Base-by-base conservation (phyloP, 371 early-diverging fungal genomes). In the Thermomucor indicae-seudaticae region DNA sequence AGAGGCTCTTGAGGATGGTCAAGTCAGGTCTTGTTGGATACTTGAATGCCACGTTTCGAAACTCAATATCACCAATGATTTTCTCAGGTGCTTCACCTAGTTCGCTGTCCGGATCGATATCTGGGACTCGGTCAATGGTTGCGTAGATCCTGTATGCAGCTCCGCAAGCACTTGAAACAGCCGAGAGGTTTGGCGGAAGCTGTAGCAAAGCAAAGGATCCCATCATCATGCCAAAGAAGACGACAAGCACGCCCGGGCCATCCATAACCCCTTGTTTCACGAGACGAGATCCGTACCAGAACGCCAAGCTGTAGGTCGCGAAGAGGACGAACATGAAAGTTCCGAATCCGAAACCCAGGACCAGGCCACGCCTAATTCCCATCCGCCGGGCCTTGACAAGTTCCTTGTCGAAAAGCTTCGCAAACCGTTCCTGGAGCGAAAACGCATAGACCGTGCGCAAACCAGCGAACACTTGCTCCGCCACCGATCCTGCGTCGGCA, bases 381-480 rank as follows among this genome's bases (percentile, higher is more conserved):
- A 47, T 42, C 6, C 14, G 22, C 6, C 65, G 67, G 14, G 77
- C 75, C 31, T 47, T 47, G 19, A 54, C 54, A 6, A 84, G 54
- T 50, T 79, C 57, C 2, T 35, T 47, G 28, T 63, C 65, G 66
- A 86, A 96, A 25, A 78, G 64, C 14, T 62, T 49, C 11, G 77
- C 60, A 55, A 87, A 80, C 19, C 85, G 78, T 23, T 78, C 66
- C 62, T 91, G 86, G 11, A 80, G 83, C 55, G 81, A 83, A 67
- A 93, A 93, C 10, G 92, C 77, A 43, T 79, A 79, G 20, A 93
- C 88, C 1, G 95, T 95, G 43, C 93, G 81, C 38, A 95, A 85
- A 17, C 82, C 75, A 7, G 88, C 65, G 49, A 96, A 67, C 0
- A 83, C 89, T 60, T 96, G 92, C 52, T 91, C 86, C 8, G 94